phyloP scores from a whole-genome alignment of 495 filamentous ascomycete genomes.

The Amorphotheca resinae region DNA sequence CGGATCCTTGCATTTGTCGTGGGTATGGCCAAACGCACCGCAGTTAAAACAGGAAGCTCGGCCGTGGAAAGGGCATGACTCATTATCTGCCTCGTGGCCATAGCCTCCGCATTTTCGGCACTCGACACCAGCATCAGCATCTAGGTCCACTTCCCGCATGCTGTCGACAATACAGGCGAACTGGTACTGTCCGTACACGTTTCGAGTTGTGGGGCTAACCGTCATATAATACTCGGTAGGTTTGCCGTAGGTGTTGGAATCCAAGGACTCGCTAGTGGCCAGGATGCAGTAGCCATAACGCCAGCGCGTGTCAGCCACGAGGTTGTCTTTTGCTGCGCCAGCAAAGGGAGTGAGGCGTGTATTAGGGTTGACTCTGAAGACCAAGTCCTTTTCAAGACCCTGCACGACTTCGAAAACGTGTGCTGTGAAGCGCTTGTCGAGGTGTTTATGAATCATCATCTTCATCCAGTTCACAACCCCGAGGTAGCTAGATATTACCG shows the following conservation, averaged over 20 bases:
- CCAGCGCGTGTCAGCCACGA: constrained; percentile 3
- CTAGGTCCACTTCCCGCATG: not conserved
- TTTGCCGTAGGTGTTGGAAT: not conserved
- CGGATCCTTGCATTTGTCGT: not conserved
- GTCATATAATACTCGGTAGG: not conserved
- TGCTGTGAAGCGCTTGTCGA: not conserved
- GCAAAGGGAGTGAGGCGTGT: not conserved
- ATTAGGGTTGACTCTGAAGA: not conserved
- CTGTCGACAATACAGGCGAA: not conserved
- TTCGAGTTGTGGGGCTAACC: not conserved
- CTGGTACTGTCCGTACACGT: not conserved
- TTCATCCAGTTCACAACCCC: not conserved
- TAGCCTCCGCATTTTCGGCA: not conserved
- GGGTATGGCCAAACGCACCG: not conserved
- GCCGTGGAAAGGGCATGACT: not conserved
- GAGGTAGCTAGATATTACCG: not conserved
- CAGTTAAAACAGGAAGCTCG: not conserved
- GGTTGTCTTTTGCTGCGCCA: not conserved
- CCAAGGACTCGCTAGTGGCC: not conserved
- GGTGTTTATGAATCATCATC: not conserved
- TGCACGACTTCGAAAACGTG: not conserved
- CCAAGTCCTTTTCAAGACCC: not conserved
- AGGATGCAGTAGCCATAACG: not conserved
- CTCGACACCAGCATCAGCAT: not conserved
- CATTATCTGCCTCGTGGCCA: not conserved